Conservation (phyloP, 2,329 filamentous ascomycete genomes). For the Sporothrix inflata region DNA sequence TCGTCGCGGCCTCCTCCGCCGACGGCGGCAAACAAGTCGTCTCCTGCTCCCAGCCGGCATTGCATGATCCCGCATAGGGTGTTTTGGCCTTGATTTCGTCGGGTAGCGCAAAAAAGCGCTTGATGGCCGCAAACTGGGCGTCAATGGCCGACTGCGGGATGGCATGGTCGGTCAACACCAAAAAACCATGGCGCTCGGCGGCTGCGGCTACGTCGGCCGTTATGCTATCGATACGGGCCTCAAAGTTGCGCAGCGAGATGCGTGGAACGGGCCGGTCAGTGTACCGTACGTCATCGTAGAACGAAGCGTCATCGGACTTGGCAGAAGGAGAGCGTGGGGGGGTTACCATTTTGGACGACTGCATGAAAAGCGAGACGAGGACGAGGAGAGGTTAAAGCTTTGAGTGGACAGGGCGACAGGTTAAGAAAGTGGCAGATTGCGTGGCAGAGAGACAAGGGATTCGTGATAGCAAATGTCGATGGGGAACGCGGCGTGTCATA, state of each 20-base stretch:
- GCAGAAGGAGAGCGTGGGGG: background rate
- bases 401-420: background rate
- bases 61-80: conserved; percentile 54
- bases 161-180: conserved; percentile 60
- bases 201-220: conserved; percentile 55
- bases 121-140: conserved; percentile 54
- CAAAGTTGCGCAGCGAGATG: conserved; percentile 60
- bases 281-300: conserved; percentile 43
- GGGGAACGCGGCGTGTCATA: conserved; percentile 16
- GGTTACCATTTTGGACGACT: background rate
- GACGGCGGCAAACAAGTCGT: conserved; percentile 27
- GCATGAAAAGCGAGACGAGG: background rate
- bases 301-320: background rate
- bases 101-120: conserved; percentile 57
- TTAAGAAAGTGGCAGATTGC: too few relatives aligned
- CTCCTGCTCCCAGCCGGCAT: conserved; percentile 64
- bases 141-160: conserved; percentile 54
- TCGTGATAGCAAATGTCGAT: background rate
- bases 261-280: conserved; percentile 49
- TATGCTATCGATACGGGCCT: conserved; percentile 56
- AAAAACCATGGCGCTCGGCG: conserved; percentile 64
- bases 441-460: background rate
- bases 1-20: background rate
- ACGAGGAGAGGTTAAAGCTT: background rate
- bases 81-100: conserved; percentile 55